A percentile compares a stretch with the other conserved stretches of the same genome.
Conservation (phyloP, 495 filamentous ascomycete genomes). For the Xylaria intraflava region DNA sequence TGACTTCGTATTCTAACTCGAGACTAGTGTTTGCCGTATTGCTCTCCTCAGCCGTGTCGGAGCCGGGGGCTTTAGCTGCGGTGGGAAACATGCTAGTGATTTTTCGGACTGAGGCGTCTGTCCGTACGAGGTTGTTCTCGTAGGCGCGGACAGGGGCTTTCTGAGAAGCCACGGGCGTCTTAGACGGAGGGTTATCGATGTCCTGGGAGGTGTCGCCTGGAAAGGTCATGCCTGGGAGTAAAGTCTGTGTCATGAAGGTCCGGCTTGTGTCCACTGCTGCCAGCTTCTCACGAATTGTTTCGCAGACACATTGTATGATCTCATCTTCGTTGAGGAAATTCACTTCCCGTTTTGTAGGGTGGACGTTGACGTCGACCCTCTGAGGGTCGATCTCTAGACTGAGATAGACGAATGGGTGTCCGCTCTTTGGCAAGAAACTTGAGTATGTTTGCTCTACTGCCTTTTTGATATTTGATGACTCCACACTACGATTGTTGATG, state of each 20-base stretch:
- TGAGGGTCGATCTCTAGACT: constrained; percentile 90
- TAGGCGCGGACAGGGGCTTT: constrained; percentile 56
- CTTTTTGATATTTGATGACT: constrained; percentile 83
- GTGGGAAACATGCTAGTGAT: constrained; percentile 89
- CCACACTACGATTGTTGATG: constrained; percentile 96
- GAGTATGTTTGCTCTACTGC: constrained; percentile 89
- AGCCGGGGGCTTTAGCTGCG: constrained; percentile 18
- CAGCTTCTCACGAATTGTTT: constrained; percentile 69
- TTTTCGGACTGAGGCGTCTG: constrained; percentile 83
- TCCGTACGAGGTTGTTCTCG: constrained; percentile 85
- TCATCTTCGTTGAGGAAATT: constrained; percentile 98
- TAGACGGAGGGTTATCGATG: constrained; percentile 22
- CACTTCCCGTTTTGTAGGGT: constrained; percentile 96
- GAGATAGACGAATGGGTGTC: constrained; percentile 91
- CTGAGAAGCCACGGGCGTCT: constrained; percentile 35
- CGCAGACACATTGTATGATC: constrained; percentile 83
- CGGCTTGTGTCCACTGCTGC: constrained; percentile 89
- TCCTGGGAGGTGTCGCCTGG: constrained; percentile 29
- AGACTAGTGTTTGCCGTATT: constrained; percentile 21
- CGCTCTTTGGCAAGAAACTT: constrained; percentile 84
- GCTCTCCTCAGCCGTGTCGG: constrained; percentile 19
- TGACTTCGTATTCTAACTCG: constrained; percentile 61
- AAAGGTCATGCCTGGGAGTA: constrained; percentile 62
- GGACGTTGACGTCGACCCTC: constrained; percentile 94
- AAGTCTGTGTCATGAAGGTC: constrained; percentile 87